phyloP scores from a whole-genome alignment of 176 grass and related monocot genomes.

The Oryza punctata region DNA sequence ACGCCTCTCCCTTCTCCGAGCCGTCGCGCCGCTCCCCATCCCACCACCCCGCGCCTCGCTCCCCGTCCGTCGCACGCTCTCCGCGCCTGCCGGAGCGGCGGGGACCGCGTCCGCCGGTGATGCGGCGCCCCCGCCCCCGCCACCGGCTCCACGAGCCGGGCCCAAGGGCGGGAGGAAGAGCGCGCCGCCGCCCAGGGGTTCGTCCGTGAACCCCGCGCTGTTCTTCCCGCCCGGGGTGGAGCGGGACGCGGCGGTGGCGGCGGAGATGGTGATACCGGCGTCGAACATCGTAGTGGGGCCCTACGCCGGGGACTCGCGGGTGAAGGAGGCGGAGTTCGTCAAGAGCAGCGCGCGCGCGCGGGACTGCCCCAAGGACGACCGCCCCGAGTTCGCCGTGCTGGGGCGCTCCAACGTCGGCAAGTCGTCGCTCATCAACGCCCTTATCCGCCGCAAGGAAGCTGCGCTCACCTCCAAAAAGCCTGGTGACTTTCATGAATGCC shows the following conservation, averaged over 20 bases:
- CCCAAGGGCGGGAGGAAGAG: slow-evolving; percentile 26
- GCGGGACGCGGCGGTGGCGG: slow-evolving; percentile 36
- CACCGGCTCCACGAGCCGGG: slow-evolving; percentile 5
- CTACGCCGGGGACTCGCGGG: slow-evolving; percentile 72
- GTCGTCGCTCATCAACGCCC: slow-evolving; percentile 86
- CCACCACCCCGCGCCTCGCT: not conserved
- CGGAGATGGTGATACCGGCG: slow-evolving; percentile 79
- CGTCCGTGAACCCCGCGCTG: slow-evolving; percentile 47
- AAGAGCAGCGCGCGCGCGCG: slow-evolving; percentile 66
- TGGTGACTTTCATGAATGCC: slow-evolving; percentile 37
- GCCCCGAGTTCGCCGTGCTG: slow-evolving; percentile 86
- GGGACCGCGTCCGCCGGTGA: not conserved
- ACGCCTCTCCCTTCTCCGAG: slow-evolving; percentile 37
- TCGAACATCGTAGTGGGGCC: slow-evolving; percentile 91
- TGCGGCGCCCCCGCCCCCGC: slow-evolving; percentile 1
- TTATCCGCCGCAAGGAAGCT: slow-evolving; percentile 83
- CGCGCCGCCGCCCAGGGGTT: not conserved
- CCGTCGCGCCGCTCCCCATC: slow-evolving; percentile 25
- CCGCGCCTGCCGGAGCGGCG: not conserved
- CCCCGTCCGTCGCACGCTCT: slow-evolving; percentile 34
- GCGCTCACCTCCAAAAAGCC: slow-evolving; percentile 95
- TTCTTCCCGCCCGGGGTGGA: slow-evolving; percentile 81
- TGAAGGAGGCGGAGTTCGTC: slow-evolving; percentile 79
- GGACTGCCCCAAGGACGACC: slow-evolving; percentile 82
- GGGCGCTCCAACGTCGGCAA: slow-evolving; percentile 93